Conservation (phyloP, 2,329 filamentous ascomycete species). For the Fusarium nygamai region DNA sequence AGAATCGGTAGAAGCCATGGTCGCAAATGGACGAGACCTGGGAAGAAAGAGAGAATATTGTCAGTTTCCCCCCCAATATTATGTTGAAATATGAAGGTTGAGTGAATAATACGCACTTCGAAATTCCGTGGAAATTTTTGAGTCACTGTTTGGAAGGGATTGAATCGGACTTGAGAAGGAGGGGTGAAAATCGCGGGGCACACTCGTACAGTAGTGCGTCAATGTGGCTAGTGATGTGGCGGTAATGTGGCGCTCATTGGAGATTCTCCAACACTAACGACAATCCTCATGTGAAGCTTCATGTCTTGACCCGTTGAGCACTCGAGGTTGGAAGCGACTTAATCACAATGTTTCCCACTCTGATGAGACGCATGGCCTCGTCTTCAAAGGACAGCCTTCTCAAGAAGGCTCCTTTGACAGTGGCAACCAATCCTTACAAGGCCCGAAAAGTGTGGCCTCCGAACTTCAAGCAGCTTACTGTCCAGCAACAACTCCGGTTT, state of each 20-base stretch:
- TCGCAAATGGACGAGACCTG: constrained; percentile 45
- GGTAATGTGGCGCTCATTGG: constrained; percentile 37
- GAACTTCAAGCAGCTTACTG: constrained; percentile 74
- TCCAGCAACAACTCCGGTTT: constrained; percentile 79
- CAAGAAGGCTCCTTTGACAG: constrained; percentile 44
- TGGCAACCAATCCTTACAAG: constrained; percentile 67
- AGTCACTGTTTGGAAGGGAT: constrained; percentile 43
- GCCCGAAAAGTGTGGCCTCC: constrained; percentile 82
- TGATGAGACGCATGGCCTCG: constrained; percentile 49
- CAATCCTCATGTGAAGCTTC: constrained; percentile 13
- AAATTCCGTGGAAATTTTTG: constrained; percentile 45
- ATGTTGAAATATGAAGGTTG: not conserved
- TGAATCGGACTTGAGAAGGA: constrained; percentile 41
- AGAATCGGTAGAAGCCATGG: constrained; percentile 55
- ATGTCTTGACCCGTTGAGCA: constrained; percentile 21
- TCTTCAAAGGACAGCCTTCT: constrained; percentile 43
- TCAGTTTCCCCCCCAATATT: constrained; percentile 1
- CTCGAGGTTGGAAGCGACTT: not conserved
- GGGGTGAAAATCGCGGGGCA: constrained; percentile 53
- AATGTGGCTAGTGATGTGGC: constrained; percentile 42
- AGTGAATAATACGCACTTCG: constrained; percentile 28
- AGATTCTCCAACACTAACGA: constrained; percentile 12
- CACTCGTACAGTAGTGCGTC: constrained; percentile 5
- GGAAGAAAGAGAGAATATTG: not conserved
- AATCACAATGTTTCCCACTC: constrained; percentile 49